Percentiles rank a stretch among this genome's conserved stretches.
phyloP scores from a whole-genome alignment of 148 eudicot species.

The Vaccinium darrowii region DNA sequence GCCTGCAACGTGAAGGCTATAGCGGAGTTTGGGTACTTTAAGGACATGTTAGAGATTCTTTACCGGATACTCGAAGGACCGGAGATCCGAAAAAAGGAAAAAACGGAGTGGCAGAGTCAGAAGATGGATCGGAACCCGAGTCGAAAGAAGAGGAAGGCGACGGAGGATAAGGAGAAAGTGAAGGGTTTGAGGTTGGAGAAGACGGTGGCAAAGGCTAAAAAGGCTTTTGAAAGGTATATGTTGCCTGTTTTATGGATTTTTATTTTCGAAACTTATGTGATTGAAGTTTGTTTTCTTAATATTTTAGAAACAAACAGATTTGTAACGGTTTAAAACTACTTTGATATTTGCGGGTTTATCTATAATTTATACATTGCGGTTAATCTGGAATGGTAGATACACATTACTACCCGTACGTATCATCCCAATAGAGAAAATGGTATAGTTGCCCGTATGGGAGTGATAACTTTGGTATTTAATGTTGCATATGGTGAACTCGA shows the following conservation, averaged over 20 bases:
- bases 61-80: slow-evolving; percentile 17
- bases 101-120: not conserved
- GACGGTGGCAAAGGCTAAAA: slow-evolving; percentile 6
- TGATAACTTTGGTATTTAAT: too few species aligned
- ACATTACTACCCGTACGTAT: too few species aligned
- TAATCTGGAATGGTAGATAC: too few species aligned
- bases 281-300: too few species aligned
- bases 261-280: too few species aligned
- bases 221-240: slow-evolving; percentile 11
- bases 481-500: too few species aligned
- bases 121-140: slow-evolving; percentile 1
- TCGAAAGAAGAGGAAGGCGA: not conserved
- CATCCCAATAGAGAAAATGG: too few species aligned
- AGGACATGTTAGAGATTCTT: slow-evolving; percentile 23
- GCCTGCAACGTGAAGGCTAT: not conserved
- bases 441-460: too few species aligned
- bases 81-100: not conserved
- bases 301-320: too few species aligned
- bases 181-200: slow-evolving; percentile 27
- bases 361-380: too few species aligned
- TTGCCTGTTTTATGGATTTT: not conserved
- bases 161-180: slow-evolving; percentile 1
- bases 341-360: too few species aligned
- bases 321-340: too few species aligned
- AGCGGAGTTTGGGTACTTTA: slow-evolving; percentile 21